Conservation (phyloP, 257 asterid genomes). For the Coffea canephora region DNA sequence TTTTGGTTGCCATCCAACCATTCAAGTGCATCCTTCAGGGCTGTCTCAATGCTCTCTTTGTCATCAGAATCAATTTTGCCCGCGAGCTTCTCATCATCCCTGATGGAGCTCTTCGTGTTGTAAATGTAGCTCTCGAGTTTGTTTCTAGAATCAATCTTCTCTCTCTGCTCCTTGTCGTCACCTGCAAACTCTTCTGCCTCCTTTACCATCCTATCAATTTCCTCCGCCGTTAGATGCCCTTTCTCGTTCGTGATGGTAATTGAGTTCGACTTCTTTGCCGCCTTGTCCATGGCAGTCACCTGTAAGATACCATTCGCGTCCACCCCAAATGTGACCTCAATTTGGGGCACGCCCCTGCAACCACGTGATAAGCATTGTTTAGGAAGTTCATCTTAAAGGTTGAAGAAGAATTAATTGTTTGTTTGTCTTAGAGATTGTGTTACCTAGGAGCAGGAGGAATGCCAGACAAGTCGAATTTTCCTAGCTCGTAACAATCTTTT, state of each 20-base stretch:
- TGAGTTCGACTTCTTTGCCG: slow-evolving; percentile 48
- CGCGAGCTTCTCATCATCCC: slow-evolving; percentile 77
- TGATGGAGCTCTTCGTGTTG: slow-evolving; percentile 77
- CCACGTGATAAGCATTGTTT: too few relatives aligned
- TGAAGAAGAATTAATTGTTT: neutral
- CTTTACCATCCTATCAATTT: slow-evolving; percentile 46
- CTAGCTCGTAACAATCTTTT: slow-evolving; percentile 67
- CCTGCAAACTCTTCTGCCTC: slow-evolving; percentile 62
- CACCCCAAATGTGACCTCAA: slow-evolving; percentile 79
- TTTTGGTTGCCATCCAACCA: too few relatives aligned
- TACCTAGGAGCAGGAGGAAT: slow-evolving; percentile 81
- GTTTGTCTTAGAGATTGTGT: too few relatives aligned
- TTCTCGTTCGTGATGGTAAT: slow-evolving; percentile 53
- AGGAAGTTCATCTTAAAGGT: neutral
- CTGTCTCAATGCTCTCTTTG: too few relatives aligned
- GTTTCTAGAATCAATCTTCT: slow-evolving; percentile 58
- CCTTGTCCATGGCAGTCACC: slow-evolving; percentile 62
- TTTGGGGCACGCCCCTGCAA: slow-evolving; percentile 80
- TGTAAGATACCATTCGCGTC: slow-evolving; percentile 74
- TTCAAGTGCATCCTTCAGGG: too few relatives aligned
- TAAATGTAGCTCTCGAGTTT: slow-evolving; percentile 58
- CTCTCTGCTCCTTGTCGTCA: slow-evolving; percentile 50
- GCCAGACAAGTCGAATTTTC: slow-evolving; percentile 74
- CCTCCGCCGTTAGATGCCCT: slow-evolving; percentile 49
- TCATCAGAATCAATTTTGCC: slow-evolving; percentile 47